These are phyloP conservation scores for Tilletia caries DNA, from an alignment of 1,284 basidiomycete species.

Conservation along the genomic window DNA sequence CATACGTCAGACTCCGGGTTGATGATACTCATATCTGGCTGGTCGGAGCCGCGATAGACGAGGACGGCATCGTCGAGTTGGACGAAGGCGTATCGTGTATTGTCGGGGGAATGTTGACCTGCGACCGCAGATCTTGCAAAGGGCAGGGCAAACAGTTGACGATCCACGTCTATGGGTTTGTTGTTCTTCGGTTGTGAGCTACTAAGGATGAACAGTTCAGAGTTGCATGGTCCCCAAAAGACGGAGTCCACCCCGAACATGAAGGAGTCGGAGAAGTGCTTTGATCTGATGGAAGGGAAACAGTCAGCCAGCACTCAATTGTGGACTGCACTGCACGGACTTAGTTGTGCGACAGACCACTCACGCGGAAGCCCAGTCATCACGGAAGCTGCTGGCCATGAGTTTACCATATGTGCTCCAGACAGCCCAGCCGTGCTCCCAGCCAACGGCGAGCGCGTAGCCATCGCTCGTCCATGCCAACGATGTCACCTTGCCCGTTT, in stretches of 20 bases:
- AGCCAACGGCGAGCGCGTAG: constrained; percentile 93
- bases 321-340: neutral
- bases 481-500: constrained; percentile 68
- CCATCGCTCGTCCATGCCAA: constrained; percentile 77
- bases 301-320: neutral
- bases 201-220: constrained; percentile 34
- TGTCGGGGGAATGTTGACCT: constrained; percentile 86
- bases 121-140: constrained; percentile 94
- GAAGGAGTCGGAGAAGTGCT: constrained; percentile 67
- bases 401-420: constrained; percentile 87
- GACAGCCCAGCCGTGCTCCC: constrained; percentile 81
- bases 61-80: constrained; percentile 91
- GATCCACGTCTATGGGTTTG: constrained; percentile 18
- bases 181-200: neutral
- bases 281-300: constrained; percentile 16
- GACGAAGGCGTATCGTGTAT: constrained; percentile 87
- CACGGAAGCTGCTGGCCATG: constrained; percentile 69
- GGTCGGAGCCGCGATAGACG: constrained; percentile 94
- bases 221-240: constrained; percentile 47
- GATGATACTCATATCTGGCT: constrained; percentile 95
- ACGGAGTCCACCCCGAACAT: constrained; percentile 68
- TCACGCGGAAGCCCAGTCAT: constrained; percentile 62
- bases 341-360: neutral
- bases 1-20: constrained; percentile 98
- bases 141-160: constrained; percentile 65